These are phyloP conservation scores for Penicillium sp. DNA, from an alignment of 2,329 filamentous ascomycete species.

Conservation along the genomic window DNA sequence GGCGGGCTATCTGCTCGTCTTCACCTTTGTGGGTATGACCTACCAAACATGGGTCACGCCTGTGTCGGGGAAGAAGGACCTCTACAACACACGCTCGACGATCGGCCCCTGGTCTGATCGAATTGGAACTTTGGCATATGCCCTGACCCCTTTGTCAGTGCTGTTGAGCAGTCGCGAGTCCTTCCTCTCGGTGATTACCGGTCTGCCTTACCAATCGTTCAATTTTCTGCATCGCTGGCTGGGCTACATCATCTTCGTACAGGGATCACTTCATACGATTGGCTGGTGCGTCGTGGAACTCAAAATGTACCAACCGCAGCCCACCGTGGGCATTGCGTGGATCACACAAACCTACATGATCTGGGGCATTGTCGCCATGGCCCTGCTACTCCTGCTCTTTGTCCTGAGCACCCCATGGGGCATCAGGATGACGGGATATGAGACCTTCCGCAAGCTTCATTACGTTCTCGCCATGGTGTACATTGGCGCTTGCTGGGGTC, in stretches of 20 bases:
- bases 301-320: conserved; percentile 66
- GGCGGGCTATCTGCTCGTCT: conserved; percentile 58
- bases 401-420: conserved; percentile 54
- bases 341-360: conserved; percentile 63
- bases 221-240: conserved; percentile 73
- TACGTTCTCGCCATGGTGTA: conserved; percentile 69
- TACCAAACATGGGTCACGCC: conserved; percentile 68
- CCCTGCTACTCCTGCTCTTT: conserved; percentile 56
- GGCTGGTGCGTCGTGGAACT: conserved; percentile 64
- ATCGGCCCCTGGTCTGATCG: conserved; percentile 65
- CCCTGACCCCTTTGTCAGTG: conserved; percentile 64
- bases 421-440: conserved; percentile 64
- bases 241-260: conserved; percentile 65
- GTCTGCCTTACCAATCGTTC: conserved; percentile 70
- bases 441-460: conserved; percentile 69
- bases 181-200: conserved; percentile 62
- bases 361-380: conserved; percentile 66
- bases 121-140: conserved; percentile 65
- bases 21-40: conserved; percentile 62
- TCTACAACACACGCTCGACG: conserved; percentile 59
- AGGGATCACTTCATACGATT: conserved; percentile 63
- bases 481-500: conserved; percentile 68
- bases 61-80: conserved; percentile 48
- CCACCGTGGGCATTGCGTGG: conserved; percentile 51
- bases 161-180: conserved; percentile 64